Percentiles rank a stretch among this genome's conserved stretches.
These are phyloP conservation scores for Trichoderma sp. DNA, from an alignment of 2,329 filamentous ascomycete genomes.

Conservation along the genomic window DNA sequence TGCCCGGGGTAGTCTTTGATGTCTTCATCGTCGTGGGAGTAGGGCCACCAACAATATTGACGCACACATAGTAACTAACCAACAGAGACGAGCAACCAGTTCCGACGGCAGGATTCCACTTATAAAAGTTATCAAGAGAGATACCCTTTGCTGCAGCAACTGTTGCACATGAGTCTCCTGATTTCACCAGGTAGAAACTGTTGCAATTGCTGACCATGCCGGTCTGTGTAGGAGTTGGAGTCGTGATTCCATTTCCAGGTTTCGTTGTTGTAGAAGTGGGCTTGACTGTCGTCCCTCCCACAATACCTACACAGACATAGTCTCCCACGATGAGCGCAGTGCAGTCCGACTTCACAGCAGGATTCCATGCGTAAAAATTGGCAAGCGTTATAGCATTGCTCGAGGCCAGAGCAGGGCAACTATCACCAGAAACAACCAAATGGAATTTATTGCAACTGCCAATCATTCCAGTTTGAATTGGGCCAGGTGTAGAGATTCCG, in stretches of 20 bases:
- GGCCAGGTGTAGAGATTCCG: constrained; percentile 30
- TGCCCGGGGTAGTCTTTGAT: background rate
- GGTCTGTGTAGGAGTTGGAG: constrained; percentile 9
- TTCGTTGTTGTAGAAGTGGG: constrained; percentile 1
- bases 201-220: constrained; percentile 17
- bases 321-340: background rate
- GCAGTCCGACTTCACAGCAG: background rate
- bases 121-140: background rate
- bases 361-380: background rate
- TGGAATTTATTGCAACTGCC: constrained; percentile 33
- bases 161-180: background rate
- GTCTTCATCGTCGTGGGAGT: background rate
- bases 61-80: background rate
- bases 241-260: constrained; percentile 3
- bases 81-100: background rate
- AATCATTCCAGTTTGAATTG: constrained; percentile 31
- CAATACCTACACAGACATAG: background rate
- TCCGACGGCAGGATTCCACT: background rate
- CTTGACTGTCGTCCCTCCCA: constrained; percentile 1
- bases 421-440: constrained; percentile 14
- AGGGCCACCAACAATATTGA: background rate
- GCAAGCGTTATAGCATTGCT: background rate
- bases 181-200: background rate
- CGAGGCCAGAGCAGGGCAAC: background rate
- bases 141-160: background rate